phyloP scores from a whole-genome alignment of 176 grass and related monocot species.

The Avena sativa region DNA sequence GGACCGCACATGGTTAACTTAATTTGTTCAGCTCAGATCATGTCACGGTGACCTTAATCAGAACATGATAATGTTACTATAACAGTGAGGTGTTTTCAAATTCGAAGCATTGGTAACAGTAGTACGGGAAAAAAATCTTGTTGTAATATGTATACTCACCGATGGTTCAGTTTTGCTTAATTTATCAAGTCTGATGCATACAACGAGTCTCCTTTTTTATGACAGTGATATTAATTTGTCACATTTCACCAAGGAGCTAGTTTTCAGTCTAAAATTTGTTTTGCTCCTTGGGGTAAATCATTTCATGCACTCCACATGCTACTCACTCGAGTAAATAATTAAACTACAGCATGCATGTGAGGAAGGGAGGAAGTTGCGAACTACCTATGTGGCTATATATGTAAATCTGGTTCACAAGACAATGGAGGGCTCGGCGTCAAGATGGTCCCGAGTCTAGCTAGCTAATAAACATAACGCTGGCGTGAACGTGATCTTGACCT shows the following conservation, averaged over 20 bases:
- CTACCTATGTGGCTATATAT: neutral
- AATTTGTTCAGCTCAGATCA: no score
- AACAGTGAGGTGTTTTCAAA: neutral
- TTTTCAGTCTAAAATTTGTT: neutral
- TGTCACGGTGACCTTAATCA: neutral
- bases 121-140: neutral
- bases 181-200: neutral
- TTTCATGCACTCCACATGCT: neutral
- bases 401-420: neutral
- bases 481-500: conserved; percentile 27
- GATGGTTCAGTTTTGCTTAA: neutral
- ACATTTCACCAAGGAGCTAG: neutral
- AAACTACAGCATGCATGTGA: neutral
- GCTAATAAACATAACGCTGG: conserved; percentile 3
- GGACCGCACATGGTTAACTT: neutral
- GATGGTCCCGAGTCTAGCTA: conserved; percentile 32
- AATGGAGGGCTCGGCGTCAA: neutral
- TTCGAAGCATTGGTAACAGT: neutral
- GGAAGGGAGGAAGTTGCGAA: neutral
- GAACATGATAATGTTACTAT: neutral
- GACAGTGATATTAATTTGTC: neutral
- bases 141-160: neutral
- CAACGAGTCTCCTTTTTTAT: neutral
- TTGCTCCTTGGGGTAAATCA: neutral
- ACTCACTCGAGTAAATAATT: neutral